These are phyloP conservation scores for Myotisia sp. DNA, from an alignment of 2,329 filamentous ascomycete genomes.

Conservation along the genomic window DNA sequence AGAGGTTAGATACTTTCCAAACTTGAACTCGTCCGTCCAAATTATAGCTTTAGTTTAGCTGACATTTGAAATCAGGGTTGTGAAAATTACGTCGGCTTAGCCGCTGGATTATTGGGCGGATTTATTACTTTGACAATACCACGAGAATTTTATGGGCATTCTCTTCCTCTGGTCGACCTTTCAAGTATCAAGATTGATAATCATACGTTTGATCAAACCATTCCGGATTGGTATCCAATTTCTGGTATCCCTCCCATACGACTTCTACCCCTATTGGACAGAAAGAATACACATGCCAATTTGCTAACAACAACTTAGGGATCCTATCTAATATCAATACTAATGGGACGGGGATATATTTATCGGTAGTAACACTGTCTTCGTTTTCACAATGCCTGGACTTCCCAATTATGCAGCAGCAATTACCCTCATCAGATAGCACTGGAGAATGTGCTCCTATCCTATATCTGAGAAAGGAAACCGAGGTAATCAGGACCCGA, in stretches of 20 bases:
- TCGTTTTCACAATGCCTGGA: slow-evolving; percentile 1
- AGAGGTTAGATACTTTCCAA: not conserved
- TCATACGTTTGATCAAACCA: not conserved
- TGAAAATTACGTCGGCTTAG: not conserved
- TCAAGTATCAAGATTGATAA: not conserved
- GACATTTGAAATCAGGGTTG: not conserved
- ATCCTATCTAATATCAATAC: no score
- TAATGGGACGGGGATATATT: no score
- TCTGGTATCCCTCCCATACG: slow-evolving; percentile 3
- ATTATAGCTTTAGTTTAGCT: not conserved
- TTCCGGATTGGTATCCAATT: slow-evolving; percentile 1
- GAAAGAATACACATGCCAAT: no score
- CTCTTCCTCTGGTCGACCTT: not conserved
- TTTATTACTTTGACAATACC: not conserved
- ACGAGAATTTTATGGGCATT: not conserved
- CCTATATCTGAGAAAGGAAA: slow-evolving; percentile 18
- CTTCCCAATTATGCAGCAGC: not conserved
- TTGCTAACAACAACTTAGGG: no score
- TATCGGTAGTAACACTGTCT: no score
- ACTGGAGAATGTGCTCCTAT: not conserved
- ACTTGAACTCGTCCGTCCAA: not conserved
- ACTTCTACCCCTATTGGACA: no score
- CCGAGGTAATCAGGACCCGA: slow-evolving; percentile 23
- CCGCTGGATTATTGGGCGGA: slow-evolving; percentile 5
- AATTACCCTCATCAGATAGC: not conserved